Evolutionary conservation across 768 basidiomycete species (phyloP).

Genomic region (Psilocybe sp.): DNA sequence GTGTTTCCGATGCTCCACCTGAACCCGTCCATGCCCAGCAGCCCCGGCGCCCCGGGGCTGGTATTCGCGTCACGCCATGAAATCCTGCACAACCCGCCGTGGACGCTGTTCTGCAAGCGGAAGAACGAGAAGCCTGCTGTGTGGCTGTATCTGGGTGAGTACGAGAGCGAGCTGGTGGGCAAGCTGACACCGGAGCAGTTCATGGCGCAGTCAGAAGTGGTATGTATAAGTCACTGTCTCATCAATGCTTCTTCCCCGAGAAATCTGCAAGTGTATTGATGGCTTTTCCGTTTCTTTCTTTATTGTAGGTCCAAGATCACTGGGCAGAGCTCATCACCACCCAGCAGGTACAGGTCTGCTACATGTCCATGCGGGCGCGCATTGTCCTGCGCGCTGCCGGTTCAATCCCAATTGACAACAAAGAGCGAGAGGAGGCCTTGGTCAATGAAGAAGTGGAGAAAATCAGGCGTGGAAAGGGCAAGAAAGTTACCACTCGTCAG

Average conservation of each 20-base stretch:
- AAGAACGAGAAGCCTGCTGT: background rate
- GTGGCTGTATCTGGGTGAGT: constrained; percentile 5
- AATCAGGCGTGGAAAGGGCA: constrained; percentile 6
- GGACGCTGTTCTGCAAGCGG: constrained; percentile 21
- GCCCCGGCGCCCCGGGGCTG: constrained; percentile 24
- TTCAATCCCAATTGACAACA: constrained; percentile 8
- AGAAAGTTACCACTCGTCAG: constrained; percentile 1
- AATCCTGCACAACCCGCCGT: constrained; percentile 16
- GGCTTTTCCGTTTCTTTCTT: no score
- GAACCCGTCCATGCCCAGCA: constrained; percentile 24
- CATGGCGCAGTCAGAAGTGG: background rate
- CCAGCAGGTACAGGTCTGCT: constrained; percentile 11
- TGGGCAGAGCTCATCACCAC: constrained; percentile 17
- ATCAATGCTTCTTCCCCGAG: no score
- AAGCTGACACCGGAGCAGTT: constrained; percentile 1
- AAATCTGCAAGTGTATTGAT: no score
- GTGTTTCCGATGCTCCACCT: constrained; percentile 21
- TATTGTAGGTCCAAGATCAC: constrained; percentile 5
- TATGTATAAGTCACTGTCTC: no score
- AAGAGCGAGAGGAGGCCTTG: constrained; percentile 6
- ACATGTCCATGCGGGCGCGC: constrained; percentile 22
- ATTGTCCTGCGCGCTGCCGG: constrained; percentile 20
- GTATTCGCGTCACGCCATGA: constrained; percentile 27
- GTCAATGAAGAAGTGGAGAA: constrained; percentile 8
- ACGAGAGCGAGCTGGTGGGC: constrained; percentile 1